Evolutionary conservation across 345 rosid species (phyloP).

Genomic region (Erysimum cheiranthoides): DNA sequence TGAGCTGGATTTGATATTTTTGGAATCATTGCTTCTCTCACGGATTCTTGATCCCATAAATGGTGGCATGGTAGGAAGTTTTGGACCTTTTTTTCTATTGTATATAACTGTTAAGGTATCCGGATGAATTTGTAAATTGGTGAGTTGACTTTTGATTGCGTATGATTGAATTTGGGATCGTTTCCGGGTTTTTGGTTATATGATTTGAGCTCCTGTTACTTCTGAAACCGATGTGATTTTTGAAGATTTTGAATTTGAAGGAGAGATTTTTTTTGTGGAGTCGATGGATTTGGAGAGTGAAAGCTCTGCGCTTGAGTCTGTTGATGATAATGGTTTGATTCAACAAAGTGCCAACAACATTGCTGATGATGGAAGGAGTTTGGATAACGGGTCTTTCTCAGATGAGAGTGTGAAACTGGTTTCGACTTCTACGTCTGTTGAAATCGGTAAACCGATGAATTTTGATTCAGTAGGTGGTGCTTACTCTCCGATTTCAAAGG

Average conservation of each 20-base stretch:
- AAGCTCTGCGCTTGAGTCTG: slow-evolving; percentile 58
- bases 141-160: slow-evolving; percentile 41
- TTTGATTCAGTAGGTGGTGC: slow-evolving; percentile 31
- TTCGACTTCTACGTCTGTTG: slow-evolving; percentile 25
- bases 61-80: slow-evolving; percentile 4
- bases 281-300: slow-evolving; percentile 63
- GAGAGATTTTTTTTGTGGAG: background rate
- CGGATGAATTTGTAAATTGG: slow-evolving; percentile 22
- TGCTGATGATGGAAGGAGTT: slow-evolving; percentile 36
- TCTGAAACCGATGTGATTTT: slow-evolving; percentile 62
- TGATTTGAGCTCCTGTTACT: slow-evolving; percentile 44
- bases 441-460: slow-evolving; percentile 37
- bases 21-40: slow-evolving; percentile 17
- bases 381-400: slow-evolving; percentile 39
- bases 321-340: slow-evolving; percentile 59
- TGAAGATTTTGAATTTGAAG: slow-evolving; percentile 43
- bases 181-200: slow-evolving; percentile 3
- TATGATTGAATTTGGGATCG: background rate
- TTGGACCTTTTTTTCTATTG: background rate
- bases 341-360: slow-evolving; percentile 28
- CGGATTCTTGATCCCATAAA: background rate
- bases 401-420: slow-evolving; percentile 44
- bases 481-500: slow-evolving; percentile 58
- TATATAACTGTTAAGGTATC: background rate
- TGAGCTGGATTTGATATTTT: slow-evolving; percentile 29